Conservation (phyloP, 1,139 yeast species). For the Hyphopichia buzzinii region DNA sequence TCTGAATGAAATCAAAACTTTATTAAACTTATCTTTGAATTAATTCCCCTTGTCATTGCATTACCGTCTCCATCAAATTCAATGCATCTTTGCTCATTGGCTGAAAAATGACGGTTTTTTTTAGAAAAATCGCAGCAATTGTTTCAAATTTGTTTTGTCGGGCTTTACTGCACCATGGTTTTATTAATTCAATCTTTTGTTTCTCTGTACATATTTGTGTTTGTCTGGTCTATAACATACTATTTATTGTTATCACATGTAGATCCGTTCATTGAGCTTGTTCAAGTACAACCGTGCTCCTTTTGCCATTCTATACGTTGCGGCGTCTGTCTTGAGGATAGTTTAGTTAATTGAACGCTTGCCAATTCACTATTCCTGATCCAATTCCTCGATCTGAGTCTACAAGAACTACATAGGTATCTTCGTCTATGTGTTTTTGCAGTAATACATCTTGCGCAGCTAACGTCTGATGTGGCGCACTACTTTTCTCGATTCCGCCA, state of each 20-base stretch:
- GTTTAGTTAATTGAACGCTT: too few species aligned
- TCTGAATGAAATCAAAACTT: background rate
- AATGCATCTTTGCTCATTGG: constrained; percentile 1
- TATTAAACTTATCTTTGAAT: background rate
- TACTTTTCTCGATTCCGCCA: too few species aligned
- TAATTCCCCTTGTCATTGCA: background rate
- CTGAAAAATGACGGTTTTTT: background rate
- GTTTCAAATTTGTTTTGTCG: background rate
- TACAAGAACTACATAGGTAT: too few species aligned
- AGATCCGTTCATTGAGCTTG: too few species aligned
- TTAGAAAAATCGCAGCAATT: background rate
- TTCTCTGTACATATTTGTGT: constrained; percentile 2
- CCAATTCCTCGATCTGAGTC: too few species aligned
- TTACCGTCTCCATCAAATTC: background rate
- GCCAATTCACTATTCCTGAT: too few species aligned
- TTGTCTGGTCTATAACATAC: background rate
- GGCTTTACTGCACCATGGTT: background rate
- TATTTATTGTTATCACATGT: background rate
- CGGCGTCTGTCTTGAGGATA: too few species aligned
- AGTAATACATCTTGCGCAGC: too few species aligned
- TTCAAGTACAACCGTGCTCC: too few species aligned
- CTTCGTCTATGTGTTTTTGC: too few species aligned
- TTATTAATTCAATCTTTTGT: constrained; percentile 1
- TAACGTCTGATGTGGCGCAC: too few species aligned
- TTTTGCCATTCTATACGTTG: too few species aligned